Conservation (phyloP, 805 yeast species). For the Cyberlindnera xishuangbannaensis region DNA sequence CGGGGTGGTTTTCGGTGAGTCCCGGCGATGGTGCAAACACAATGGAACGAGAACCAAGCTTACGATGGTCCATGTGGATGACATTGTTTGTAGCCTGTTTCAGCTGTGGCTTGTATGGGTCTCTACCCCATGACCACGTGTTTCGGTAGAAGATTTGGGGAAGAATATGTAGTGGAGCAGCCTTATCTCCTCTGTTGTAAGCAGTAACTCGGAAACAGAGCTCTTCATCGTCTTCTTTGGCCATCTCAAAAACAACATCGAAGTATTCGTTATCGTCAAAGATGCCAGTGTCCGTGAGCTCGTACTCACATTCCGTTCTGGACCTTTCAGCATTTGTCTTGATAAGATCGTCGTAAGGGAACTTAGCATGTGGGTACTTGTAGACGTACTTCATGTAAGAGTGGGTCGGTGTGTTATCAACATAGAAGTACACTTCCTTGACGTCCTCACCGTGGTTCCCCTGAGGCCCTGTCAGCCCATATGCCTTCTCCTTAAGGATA, state of each 20-base stretch:
- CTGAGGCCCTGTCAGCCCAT: conserved; percentile 86
- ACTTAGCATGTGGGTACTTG: conserved; percentile 85
- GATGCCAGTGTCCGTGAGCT: conserved; percentile 73
- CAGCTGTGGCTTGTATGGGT: conserved; percentile 43
- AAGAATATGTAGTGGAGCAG: conserved; percentile 83
- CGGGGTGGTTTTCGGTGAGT: conserved; percentile 44
- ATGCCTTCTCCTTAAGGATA: conserved; percentile 77
- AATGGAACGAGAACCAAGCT: conserved; percentile 59
- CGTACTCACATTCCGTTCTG: conserved; percentile 70
- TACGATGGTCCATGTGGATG: conserved; percentile 58
- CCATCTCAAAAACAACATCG: conserved; percentile 86
- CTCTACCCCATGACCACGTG: conserved; percentile 90
- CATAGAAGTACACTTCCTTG: conserved; percentile 75
- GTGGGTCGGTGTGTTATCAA: conserved; percentile 91
- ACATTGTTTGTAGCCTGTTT: conserved; percentile 32
- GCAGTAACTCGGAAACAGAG: conserved; percentile 81
- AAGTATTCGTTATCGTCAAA: conserved; percentile 63
- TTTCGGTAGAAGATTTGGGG: conserved; percentile 85
- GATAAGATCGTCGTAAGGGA: conserved; percentile 73
- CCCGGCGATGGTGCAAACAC: conserved; percentile 83
- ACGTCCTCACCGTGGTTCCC: conserved; percentile 98
- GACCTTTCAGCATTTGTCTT: conserved; percentile 60
- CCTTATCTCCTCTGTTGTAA: conserved; percentile 70
- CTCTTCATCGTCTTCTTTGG: conserved; percentile 78
- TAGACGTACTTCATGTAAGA: conserved; percentile 87